Evolutionary conservation across 164 flowering plant genomes (phyloP), one percentile per base, ranked within the genome.

Genomic region (Cinnamomum chago): DNA sequence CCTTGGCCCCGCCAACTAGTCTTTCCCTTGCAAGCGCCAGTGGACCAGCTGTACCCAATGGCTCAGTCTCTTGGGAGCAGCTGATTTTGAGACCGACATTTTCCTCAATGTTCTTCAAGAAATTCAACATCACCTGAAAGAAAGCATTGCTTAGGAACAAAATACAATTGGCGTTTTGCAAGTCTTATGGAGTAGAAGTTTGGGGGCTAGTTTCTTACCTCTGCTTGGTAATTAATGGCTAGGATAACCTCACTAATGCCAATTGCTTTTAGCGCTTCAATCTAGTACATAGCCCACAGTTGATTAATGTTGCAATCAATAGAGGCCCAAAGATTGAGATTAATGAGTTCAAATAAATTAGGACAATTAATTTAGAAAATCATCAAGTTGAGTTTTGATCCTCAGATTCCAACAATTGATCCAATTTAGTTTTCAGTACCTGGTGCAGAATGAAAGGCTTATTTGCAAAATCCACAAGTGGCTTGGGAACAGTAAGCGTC

Each of bases 221-320:
- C 98, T 73, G 97, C 97, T 72, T 91, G 97, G 81, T 94, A 94
- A 81, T 92, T 94, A 83, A 94, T 92, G 60, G 98, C 98, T 82
- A 94, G 79, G 79, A 94, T 92, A 72, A 94, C 98, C 86, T 94
- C 98, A 71, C 81, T 89, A 50, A 92, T 96, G 76, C 98, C 98
- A 84, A 86, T 76, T 67, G 89, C 91, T 84, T 91, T 90, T 64
- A 94, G 90, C 75, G 98, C 98, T 82, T 94, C 97, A 65, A 92
- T 91, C 98, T 92, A 33, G 20, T 20, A 14, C 60, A 52, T 17
- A 15, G 20, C 3, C 14, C 14, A 55, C 60, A 55, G n/a, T 20
- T 55, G 5, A 55, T 55, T 20, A 15, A 55, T 55, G 5, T 55
- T 55, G 60, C 20, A 3, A 55, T 55, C 20, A 55, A 55, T 55